Evolutionary conservation across 2,329 filamentous ascomycete species (phyloP), one percentile per base, ranked within the genome.

Genomic region (Aspergillus pseudoglaucus): DNA sequence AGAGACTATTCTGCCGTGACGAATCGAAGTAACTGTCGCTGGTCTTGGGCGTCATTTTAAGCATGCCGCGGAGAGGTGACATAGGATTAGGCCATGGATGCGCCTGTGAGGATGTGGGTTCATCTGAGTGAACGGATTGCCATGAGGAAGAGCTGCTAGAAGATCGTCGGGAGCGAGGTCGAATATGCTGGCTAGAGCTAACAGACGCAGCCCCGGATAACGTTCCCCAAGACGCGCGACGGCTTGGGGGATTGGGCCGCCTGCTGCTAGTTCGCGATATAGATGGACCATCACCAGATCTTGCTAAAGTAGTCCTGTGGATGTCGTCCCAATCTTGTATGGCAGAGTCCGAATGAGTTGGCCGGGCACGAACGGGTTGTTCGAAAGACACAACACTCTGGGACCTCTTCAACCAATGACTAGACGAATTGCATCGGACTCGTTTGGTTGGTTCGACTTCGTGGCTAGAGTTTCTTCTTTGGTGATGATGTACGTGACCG

Each of bases 381-480:
- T 59, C 57, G 9, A 56, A 50, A 3, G 52, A 54, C 27, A 55
- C 17, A 2, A 45, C 49, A 22, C 58, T 61, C 15, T 47, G 53
- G 10, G 58, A 51, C 32, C 57, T 55, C 41, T 50, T 48, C 14
- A 46, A 44, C 35, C 42, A 51, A 6, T 44, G 51, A 9, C 25
- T 30, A 4, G 33, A 46, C 3, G 49, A 50, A 17, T 50, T 47
- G 9, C 48, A 42, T 8, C 40, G 33, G 2, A 27, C 25, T 4
- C 33, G 46, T 32, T 52, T 53, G 4, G 45, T 56, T 44, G 42
- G 54, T 45, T 65, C 61, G 1, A 61, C 22, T 35, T 67, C 63
- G 22, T 62, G 61, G 15, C 60, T 61, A 37, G 66, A 69, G 40
- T 64, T 62, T 22, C 56, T 50, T 41, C 65, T 51, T 20, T 1